Evolutionary conservation across 345 rosid genomes (phyloP), one percentile per base, ranked within the genome.

Genomic region (Eucalyptus viminalis): DNA sequence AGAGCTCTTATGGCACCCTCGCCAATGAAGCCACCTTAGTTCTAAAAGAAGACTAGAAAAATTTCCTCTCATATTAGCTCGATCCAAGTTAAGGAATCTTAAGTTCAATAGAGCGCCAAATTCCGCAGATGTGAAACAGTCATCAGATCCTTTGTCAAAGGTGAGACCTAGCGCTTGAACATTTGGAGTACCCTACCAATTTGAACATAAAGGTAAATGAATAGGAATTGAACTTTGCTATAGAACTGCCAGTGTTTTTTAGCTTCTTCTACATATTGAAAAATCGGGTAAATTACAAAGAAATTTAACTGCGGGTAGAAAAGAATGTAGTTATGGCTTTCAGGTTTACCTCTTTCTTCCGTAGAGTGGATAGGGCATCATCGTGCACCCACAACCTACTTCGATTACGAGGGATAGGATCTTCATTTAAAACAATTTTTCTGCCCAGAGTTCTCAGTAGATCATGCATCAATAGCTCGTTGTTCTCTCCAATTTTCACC

Each of bases 1-100:
- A 7, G 22, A 45, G 44, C 49, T 85, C 3, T 76, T 60, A 47
- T 21, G 25, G 44, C 90, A 89, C 27, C 81, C 80, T 85, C 65
- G 56, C 90, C 90, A 89, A 62, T 86, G 27, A 45, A 89, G 62
- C 90, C 90, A 89, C 7, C 90, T 89, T 37, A 88, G 44, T 1
- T 54, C 9, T 40, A 27, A 24, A 43, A 88, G 89, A 85, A 27
- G 9, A 5, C 19, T 13, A 49, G 49, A 2, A 21, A 88, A 47
- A n/a, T 54, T 76, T 58, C 87, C 89, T 29, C 21, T 40, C 49
- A 88, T 9, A 25, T 76, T 53, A 0, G 89, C 87, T 29, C 25
- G 24, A 34, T 69, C 89, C 89, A 87, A 69, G 0, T 87, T 87
- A 8, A 69, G 89, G 29, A 67, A 15, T 10, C 76, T n/a, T 15